These are phyloP conservation scores for Pulveroboletus sp. DNA, from an alignment of 768 basidiomycete genomes.

Conservation along the genomic window DNA sequence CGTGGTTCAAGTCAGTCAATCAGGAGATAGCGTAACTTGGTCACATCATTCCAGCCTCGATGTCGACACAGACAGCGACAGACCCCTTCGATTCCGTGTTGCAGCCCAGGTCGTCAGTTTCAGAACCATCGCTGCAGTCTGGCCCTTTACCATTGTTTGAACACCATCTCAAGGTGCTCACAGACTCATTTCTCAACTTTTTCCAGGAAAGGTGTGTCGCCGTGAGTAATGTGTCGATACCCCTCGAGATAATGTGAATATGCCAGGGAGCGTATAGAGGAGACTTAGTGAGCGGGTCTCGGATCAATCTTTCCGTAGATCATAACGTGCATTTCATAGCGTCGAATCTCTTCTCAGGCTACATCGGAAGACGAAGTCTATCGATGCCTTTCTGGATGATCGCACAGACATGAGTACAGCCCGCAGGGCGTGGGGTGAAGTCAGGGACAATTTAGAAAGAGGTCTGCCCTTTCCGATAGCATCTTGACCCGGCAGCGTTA, in stretches of 20 bases:
- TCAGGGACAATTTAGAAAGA: constrained; percentile 81
- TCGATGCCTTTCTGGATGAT: constrained; percentile 71
- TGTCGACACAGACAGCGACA: constrained; percentile 12
- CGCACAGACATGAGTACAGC: constrained; percentile 59
- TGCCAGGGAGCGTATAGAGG: constrained; percentile 76
- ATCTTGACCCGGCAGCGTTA: neutral
- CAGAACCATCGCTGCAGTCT: constrained; percentile 27
- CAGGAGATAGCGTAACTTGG: neutral
- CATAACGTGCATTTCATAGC: constrained; percentile 35
- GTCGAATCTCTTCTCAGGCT: constrained; percentile 71
- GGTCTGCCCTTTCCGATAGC: constrained; percentile 37
- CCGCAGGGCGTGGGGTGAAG: constrained; percentile 76
- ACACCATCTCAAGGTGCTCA: constrained; percentile 58
- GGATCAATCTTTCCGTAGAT: neutral
- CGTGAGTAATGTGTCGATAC: constrained; percentile 12
- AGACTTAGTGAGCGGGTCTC: constrained; percentile 58
- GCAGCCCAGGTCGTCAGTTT: constrained; percentile 22
- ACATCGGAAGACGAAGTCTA: constrained; percentile 63
- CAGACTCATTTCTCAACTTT: constrained; percentile 73
- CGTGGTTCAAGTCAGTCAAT: constrained; percentile 3
- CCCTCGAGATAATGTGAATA: constrained; percentile 15
- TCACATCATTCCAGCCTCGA: constrained; percentile 9
- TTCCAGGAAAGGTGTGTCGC: constrained; percentile 73
- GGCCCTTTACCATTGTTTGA: constrained; percentile 73
- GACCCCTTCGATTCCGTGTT: constrained; percentile 23